Base-by-base conservation (phyloP, 352 stramenopile species). In the Hyaloperonospora brassicae region DNA sequence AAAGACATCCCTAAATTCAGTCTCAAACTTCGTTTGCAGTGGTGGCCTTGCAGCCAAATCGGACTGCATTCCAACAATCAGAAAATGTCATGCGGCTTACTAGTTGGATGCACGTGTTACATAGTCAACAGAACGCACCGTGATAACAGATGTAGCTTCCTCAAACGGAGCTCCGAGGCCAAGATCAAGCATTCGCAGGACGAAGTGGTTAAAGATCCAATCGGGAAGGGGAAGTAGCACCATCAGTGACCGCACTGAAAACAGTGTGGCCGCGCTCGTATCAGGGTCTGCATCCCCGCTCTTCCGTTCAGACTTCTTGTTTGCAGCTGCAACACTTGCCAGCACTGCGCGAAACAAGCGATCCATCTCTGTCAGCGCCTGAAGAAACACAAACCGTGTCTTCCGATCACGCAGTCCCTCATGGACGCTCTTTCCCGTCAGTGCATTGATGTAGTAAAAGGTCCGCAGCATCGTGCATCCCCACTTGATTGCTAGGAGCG, bases 391-490 rank as follows among this genome's bases (percentile, higher is more conserved):
- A 40, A 89, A 71, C 3, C 83, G 80, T n/a, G 70, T 68, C 2
- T 73, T 72, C 34, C 80, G 73, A 52, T 93, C 83, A 5, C 75
- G 68, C 12, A 93, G 66, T 48, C 76, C 73, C 0, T 76, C 60
- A 5, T 68, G 40, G 23, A 88, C 70, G 39, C 56, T 80, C 21
- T 67, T 55, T 17, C 68, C 76, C 1, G 79, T 86, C 40, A 91
- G 57, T 1, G 80, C 81, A 34, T 87, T 87, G 42, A 91, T 64
- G 46, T 86, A 87, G 56, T 93, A 91, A 43, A 93, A 89, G 40
- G 70, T 73, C 3, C 75, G 82, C 34, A 90, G 35, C 75, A 91
- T 87, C 22, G 78, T 75, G 53, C 72, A 80, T 22, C 80, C 82
- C 83, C 83, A 93, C 52, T 91, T 89, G 17, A 91, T 66, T 23